Evolutionary conservation across 306 rosid species (phyloP).

Genomic region (Prunus fruticosa): DNA sequence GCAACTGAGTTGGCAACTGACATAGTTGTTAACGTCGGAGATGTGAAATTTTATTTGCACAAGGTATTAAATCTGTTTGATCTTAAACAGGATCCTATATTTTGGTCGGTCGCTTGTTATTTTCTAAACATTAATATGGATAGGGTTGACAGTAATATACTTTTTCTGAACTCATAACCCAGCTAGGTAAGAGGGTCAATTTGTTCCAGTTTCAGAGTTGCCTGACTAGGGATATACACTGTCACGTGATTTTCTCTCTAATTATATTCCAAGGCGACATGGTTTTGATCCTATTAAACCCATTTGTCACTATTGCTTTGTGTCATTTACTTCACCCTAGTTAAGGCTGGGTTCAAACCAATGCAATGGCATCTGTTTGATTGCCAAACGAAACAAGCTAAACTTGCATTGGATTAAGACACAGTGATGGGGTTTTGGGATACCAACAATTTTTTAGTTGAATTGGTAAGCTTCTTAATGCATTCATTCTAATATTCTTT

Average conservation of each 20-base stretch:
- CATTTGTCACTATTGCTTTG: not conserved
- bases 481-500: constrained; percentile 3
- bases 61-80: constrained; percentile 59
- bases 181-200: not conserved
- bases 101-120: constrained; percentile 5
- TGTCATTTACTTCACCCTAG: not conserved
- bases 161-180: not conserved
- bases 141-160: not conserved
- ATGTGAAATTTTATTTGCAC: constrained; percentile 78
- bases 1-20: constrained; percentile 79
- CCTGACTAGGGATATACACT: not conserved
- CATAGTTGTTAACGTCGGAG: constrained; percentile 60
- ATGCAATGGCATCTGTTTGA: not conserved
- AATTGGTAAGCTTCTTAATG: not conserved
- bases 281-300: not conserved
- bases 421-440: not conserved
- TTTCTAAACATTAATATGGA: not conserved
- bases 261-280: not conserved
- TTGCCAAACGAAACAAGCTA: not conserved
- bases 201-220: not conserved
- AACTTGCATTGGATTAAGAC: not conserved
- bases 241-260: not conserved
- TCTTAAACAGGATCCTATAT: constrained; percentile 12
- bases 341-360: not conserved
- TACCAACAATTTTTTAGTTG: not conserved